Percentiles rank a stretch among this genome's conserved stretches.
Evolutionary conservation across 306 rosid species (phyloP).

Genomic region (Amphicarpaea edgeworthii): DNA sequence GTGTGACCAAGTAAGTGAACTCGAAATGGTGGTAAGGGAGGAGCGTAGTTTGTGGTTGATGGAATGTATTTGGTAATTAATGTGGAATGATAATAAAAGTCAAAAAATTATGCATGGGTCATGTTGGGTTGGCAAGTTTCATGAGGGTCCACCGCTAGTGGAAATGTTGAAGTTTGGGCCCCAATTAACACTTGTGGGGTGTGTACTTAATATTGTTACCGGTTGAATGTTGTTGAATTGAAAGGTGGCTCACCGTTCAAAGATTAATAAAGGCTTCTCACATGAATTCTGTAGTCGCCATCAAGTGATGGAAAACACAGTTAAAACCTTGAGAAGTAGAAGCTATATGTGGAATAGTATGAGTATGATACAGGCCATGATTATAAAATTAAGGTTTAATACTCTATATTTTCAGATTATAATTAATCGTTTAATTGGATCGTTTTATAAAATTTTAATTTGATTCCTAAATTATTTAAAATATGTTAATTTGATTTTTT

Average conservation of each 20-base stretch:
- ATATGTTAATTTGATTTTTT: too few relatives aligned
- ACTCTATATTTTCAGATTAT: too few relatives aligned
- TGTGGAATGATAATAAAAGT: background rate
- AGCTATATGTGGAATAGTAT: too few relatives aligned
- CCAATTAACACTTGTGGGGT: conserved; percentile 26
- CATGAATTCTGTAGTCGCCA: conserved; percentile 32
- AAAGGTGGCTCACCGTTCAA: conserved; percentile 53
- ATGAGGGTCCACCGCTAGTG: conserved; percentile 51
- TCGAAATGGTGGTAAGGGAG: conserved; percentile 20
- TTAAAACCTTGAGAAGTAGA: background rate
- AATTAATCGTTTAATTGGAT: too few relatives aligned
- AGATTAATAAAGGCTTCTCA: conserved; percentile 46
- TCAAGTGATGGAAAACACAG: conserved; percentile 15
- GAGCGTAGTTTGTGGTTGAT: conserved; percentile 8
- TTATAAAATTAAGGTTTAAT: too few relatives aligned
- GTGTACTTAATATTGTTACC: background rate
- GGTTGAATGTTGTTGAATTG: conserved; percentile 35
- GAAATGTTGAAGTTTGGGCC: conserved; percentile 41
- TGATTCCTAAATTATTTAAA: too few relatives aligned
- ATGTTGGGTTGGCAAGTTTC: conserved; percentile 49
- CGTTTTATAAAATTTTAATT: too few relatives aligned
- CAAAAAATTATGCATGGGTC: background rate
- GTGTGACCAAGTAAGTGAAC: conserved; percentile 25
- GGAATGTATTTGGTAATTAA: conserved; percentile 37
- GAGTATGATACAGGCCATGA: too few relatives aligned